Conservation (phyloP, 176 grass and related monocot genomes). For the Avena atlantica region DNA sequence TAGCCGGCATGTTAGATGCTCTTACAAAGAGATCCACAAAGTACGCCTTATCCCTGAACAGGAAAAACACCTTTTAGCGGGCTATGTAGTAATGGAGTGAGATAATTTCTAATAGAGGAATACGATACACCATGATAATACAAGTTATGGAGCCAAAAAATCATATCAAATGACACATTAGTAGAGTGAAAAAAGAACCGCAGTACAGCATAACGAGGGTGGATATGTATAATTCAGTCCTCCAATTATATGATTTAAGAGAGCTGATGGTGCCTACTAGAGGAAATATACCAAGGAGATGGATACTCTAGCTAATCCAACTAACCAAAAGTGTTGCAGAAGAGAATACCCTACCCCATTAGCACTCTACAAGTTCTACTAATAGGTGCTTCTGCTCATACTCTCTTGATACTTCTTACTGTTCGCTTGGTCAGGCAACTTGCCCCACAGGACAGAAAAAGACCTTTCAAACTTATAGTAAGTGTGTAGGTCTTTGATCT, state of each 20-base stretch:
- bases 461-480: not conserved
- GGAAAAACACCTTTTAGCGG: conserved; percentile 21
- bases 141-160: not conserved
- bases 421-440: not conserved
- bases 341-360: not conserved
- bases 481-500: not conserved
- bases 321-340: not conserved
- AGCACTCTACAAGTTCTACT: not conserved
- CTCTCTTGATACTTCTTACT: not conserved
- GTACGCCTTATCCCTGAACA: conserved; percentile 95
- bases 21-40: conserved; percentile 99
- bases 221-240: not conserved
- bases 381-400: not conserved
- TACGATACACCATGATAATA: not conserved
- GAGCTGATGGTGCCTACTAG: not conserved
- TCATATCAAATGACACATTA: not conserved
- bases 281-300: not conserved
- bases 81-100: not conserved
- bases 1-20: conserved; percentile 91
- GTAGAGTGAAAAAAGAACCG: not conserved
- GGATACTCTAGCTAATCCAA: not conserved
- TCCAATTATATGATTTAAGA: not conserved
- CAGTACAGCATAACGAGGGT: not conserved
- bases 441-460: not conserved
- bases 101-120: not conserved